phyloP scores from a whole-genome alignment of 441 rosid genomes.

The Pelargonium australe region DNA sequence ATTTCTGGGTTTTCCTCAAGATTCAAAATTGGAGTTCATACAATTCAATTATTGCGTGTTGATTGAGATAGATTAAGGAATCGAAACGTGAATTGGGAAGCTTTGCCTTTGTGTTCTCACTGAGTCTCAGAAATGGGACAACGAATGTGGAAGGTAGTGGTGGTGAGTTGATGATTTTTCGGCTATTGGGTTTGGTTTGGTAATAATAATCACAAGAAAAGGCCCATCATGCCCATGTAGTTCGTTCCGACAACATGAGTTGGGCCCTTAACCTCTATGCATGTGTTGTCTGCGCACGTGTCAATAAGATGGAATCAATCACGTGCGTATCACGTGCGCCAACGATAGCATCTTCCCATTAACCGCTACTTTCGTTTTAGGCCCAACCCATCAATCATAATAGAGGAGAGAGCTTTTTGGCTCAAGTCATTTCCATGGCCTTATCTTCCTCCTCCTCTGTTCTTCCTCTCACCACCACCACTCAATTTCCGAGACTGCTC shows the following conservation, averaged over 20 bases:
- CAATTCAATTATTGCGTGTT: neutral
- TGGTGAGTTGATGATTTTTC: neutral
- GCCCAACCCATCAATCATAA: neutral
- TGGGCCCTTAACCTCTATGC: no score
- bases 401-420: neutral
- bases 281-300: no score
- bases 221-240: neutral
- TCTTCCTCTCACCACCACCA: constrained; percentile 19
- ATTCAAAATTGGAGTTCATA: constrained; percentile 4
- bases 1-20: constrained; percentile 14
- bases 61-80: constrained; percentile 7
- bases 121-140: neutral
- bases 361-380: neutral
- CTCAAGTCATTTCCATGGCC: constrained; percentile 25
- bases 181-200: constrained; percentile 8
- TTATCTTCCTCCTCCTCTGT: constrained; percentile 25
- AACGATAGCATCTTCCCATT: neutral
- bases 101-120: no score
- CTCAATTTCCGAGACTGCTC: constrained; percentile 2
- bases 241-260: no score
- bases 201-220: neutral
- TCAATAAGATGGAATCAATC: neutral
- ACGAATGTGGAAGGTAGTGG: no score
- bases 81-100: constrained; percentile 1
- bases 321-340: neutral